Base-by-base conservation (phyloP, 2,329 filamentous ascomycete species). In the Cercospora zeae-maydis region DNA sequence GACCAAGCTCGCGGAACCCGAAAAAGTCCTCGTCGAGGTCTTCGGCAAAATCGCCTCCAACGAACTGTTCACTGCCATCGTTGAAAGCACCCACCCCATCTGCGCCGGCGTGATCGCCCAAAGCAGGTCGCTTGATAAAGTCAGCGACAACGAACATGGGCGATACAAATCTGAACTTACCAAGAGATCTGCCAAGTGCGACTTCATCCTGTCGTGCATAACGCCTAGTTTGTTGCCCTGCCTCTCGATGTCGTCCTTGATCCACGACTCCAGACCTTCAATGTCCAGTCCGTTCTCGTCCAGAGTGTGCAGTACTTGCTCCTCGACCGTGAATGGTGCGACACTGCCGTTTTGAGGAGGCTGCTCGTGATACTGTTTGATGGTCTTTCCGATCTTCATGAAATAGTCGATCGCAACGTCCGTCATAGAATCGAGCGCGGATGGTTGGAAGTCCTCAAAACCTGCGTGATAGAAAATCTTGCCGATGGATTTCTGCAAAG, bases 1-100 rank as follows among this genome's bases (percentile, higher is more conserved):
- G 84, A 47, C 95, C 95, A 51, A 99, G 85, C 64, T 96, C 93
- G 74, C 92, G 93, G 84, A 99, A 98, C 30, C 95, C 95, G 73
- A 99, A 99, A 84, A 97, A 99, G 78, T 99, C 95, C 80, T 99
- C 95, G 65, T 93, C 93, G 11, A 99, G 89, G 70, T 99, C 95
- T 75, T 97, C 95, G 0, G 95, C 95, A 75, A 99, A 99, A 76
- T 99, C 95, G 65, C 95, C 95, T 51, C 91, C 92, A 53, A 97
- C 88, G 70, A 98, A 99, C 74, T 98, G 95, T 67, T 99, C 95
- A 76, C 92, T 96, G 67, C 93, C 93, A 71, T 99, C 95, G 66
- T 96, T 92, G 82, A 99, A 99, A 6, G 92, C 91, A 61, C 89
- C 90, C 4, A 89, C 92, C 36, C 93, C 95, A 73, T 98, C 95